Base-by-base conservation (phyloP, 2,329 filamentous ascomycete genomes). In the Alternaria sp. region DNA sequence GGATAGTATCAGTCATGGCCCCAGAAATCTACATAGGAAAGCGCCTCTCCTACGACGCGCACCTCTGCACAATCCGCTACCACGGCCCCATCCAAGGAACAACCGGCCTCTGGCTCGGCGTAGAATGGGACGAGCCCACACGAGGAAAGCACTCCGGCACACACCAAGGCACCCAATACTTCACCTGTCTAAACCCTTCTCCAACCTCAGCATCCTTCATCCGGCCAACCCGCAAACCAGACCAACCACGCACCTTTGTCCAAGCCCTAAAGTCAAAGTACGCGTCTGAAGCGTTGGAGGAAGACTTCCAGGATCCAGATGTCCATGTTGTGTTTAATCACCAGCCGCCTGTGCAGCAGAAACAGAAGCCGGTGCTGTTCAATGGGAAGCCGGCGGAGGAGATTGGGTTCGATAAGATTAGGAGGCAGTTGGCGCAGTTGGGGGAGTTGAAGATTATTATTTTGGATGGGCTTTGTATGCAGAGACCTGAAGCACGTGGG, bases 391-490 rank as follows among this genome's bases (percentile, higher is more conserved):
- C 94, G 18, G 95, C 93, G 6, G 92, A 98, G 81, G 95, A 98
- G 81, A 88, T 98, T 33, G 96, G 96, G 28, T 98, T 98, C 71
- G 94, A 97, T 71, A 97, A 97, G 84, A 93, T 97, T 69, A 88
- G 91, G 46, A 87, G 87, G 69, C 89, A 94, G 80, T 89, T 96
- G 74, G 91, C 94, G 70, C 85, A 91, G 75, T 84, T 98, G 30
- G 84, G 90, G 58, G 92, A 96, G 72, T 85, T 98, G 63, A 90
- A 87, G 69, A 89, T 94, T 59, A 89, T 96, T 54, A 88, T 98
- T 43, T 84, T 99, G 8, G 94, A 98, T 80, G 90, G 91, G 14
- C 81, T 93, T 75, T 84, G 88, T 55, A 86, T 98, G 65, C 80
- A 78, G 55, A 76, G 79, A 18, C 73, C 78, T 15, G 63, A 76